Evolutionary conservation across 1,284 basidiomycete genomes (phyloP).

Genomic region (Heterobasidion annosum): DNA sequence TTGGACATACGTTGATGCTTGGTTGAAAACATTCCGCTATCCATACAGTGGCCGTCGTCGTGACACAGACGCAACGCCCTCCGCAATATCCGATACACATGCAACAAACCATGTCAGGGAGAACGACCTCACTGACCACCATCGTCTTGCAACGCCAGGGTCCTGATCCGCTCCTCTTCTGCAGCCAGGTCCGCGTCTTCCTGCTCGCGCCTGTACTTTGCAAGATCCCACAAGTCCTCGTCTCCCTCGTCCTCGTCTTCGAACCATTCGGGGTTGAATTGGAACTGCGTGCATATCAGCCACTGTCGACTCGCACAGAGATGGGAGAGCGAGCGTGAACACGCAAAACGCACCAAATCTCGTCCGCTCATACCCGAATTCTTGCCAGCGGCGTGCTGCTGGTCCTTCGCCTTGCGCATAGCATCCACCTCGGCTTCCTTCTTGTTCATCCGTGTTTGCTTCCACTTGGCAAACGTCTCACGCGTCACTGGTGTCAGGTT

Average conservation of each 20-base stretch:
- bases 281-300: constrained; percentile 47
- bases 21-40: no score
- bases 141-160: constrained; percentile 17
- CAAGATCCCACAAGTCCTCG: constrained; percentile 67
- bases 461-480: constrained; percentile 92
- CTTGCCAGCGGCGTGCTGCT: constrained; percentile 85
- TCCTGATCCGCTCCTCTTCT: constrained; percentile 29
- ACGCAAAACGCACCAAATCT: constrained; percentile 64
- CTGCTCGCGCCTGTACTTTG: constrained; percentile 51
- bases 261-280: constrained; percentile 95
- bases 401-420: constrained; percentile 77
- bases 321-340: background rate
- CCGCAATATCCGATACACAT: no score
- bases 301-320: background rate
- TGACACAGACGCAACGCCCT: no score
- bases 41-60: no score
- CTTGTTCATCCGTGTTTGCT: constrained; percentile 88
- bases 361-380: constrained; percentile 89
- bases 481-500: constrained; percentile 95
- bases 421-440: constrained; percentile 84
- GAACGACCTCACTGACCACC: background rate
- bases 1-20: no score
- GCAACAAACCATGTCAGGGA: no score
- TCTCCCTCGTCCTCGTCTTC: constrained; percentile 74
- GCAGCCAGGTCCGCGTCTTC: constrained; percentile 48